Conservation (phyloP, 2,329 filamentous ascomycete genomes). For the Neocatenulostroma microsporum region DNA sequence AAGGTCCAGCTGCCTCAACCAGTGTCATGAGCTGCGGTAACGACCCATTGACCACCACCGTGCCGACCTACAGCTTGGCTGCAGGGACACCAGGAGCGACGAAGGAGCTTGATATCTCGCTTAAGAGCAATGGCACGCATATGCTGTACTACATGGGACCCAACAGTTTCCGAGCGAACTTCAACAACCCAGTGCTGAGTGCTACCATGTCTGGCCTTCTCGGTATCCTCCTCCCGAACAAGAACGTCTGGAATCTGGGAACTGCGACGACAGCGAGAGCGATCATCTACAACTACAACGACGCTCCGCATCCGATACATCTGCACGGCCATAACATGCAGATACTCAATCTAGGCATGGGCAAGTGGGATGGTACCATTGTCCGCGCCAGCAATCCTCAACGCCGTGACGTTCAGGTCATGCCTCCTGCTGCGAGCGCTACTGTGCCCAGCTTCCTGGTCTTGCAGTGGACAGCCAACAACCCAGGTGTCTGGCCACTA, state of each 20-base stretch:
- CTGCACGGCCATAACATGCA: conserved; percentile 43
- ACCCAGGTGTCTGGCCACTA: conserved; percentile 37
- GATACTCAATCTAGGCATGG: conserved; percentile 34
- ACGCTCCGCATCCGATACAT: conserved; percentile 53
- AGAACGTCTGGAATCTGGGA: conserved; percentile 43
- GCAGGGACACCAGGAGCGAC: conserved; percentile 25
- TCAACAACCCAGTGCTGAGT: conserved; percentile 52
- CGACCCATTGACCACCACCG: conserved; percentile 47
- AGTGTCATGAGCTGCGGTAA: conserved; percentile 45
- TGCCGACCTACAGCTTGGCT: conserved; percentile 46
- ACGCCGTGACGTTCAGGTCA: conserved; percentile 44
- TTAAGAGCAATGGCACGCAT: conserved; percentile 40
- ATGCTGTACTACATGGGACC: conserved; percentile 48
- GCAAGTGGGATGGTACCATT: conserved; percentile 31
- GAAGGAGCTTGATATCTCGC: conserved; percentile 39
- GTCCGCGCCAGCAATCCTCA: conserved; percentile 42
- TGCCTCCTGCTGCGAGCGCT: conserved; percentile 29
- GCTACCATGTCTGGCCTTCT: conserved; percentile 36
- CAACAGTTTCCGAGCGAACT: conserved; percentile 46
- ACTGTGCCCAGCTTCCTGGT: conserved; percentile 27
- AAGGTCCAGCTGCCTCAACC: conserved; percentile 39
- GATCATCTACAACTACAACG: conserved; percentile 38
- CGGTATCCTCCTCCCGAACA: conserved; percentile 21
- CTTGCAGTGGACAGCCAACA: conserved; percentile 41
- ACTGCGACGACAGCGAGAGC: conserved; percentile 49